Evolutionary conservation across 2,329 filamentous ascomycete species (phyloP), one percentile per base, ranked within the genome.

Genomic region (Cytospora schulzeri): DNA sequence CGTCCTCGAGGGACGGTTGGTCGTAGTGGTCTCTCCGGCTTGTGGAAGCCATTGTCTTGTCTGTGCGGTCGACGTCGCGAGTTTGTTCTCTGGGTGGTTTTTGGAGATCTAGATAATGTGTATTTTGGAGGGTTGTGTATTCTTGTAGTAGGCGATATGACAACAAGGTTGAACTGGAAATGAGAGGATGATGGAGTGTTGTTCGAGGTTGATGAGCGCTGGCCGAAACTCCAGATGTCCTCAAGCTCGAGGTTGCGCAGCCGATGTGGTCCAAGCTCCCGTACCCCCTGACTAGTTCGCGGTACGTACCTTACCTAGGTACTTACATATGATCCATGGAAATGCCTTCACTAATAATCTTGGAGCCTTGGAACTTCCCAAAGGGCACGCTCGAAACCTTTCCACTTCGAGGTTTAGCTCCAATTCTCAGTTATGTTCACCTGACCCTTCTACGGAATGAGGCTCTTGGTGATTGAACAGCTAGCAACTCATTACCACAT

Each of bases 11-110:
- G 66, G 85, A 80, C 64, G 87, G 84, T 68, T 84, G 84, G 73
- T 85, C 81, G 73, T 88, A 87, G 72, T 88, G 85, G 74, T 85
- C 83, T 72, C 76, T 78, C 68, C 76, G 75, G 72, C 74, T 80
- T 62, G 80, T 76, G 35, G 81, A 75, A 60, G 82, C 78, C 82
- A 84, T 85, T 65, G 68, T 73, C 17, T 85, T 65, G 68, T 73
- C 17, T 62, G 62, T 67, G 48, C 53, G 64, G 48, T 24, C 38
- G 26, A 38, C 41, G 33, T 35, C 24, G 60, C 56, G 38, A 56
- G 60, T 50, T 50, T 38, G 22, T 35, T 26, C 9, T 22, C 15
- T 4, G 41, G 17, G 4, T 38, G n/a, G 24, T 9, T 11, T 50
- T 24, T 33, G n/a, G 45, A 14, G 7, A 12, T 24, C 19, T 2